phyloP scores from a whole-genome alignment of 2,329 filamentous ascomycete genomes.

The Juglanconis sp. region DNA sequence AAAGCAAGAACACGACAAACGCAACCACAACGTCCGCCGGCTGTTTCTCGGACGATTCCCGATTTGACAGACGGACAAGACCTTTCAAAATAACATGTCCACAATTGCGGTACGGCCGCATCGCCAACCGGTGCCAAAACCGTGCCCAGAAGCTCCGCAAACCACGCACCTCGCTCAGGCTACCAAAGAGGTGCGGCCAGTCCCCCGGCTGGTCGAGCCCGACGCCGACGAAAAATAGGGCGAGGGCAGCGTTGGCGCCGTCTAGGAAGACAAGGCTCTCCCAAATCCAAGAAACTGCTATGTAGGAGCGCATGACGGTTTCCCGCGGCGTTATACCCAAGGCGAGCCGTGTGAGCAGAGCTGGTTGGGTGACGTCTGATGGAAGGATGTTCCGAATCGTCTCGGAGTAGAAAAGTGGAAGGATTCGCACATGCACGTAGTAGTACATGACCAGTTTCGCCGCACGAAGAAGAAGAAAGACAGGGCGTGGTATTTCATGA shows the following conservation, averaged over 20 bases:
- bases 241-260: constrained; percentile 10
- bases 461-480: too few species aligned
- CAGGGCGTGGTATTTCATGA: too few species aligned
- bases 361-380: too few species aligned
- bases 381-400: too few species aligned
- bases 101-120: not conserved
- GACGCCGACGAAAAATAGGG: not conserved
- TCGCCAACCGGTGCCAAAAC: not conserved
- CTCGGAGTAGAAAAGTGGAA: too few species aligned
- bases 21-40: not conserved
- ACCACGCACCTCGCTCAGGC: not conserved
- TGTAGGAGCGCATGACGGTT: too few species aligned
- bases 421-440: too few species aligned
- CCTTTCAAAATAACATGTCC: not conserved
- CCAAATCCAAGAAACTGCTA: not conserved
- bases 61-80: not conserved
- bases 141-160: constrained; percentile 14
- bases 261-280: constrained; percentile 10
- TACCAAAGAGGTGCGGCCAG: constrained; percentile 15
- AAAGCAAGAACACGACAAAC: constrained; percentile 15
- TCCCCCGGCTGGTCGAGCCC: constrained; percentile 11
- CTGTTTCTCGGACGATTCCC: not conserved
- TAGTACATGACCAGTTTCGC: too few species aligned
- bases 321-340: too few species aligned
- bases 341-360: too few species aligned